Evolutionary conservation across 2,329 filamentous ascomycete genomes (phyloP).

Genomic region (Massarina eburnea): DNA sequence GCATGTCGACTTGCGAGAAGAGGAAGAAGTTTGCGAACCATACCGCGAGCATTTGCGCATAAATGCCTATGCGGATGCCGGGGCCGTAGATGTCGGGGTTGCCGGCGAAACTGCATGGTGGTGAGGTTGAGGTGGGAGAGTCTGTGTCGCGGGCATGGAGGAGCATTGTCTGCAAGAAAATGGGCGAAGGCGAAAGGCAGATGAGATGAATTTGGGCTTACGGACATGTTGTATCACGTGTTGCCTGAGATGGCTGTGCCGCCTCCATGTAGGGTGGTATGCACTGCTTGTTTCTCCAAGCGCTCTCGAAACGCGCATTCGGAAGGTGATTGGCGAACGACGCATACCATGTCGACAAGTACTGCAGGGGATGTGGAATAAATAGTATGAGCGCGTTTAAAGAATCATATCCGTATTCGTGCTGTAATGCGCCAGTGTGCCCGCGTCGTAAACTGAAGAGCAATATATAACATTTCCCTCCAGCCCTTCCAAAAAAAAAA

Average conservation of each 20-base stretch:
- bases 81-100: constrained; percentile 43
- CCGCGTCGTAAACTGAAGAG: background rate
- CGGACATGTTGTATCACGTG: no score
- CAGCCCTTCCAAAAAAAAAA: background rate
- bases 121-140: background rate
- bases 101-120: constrained; percentile 48
- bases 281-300: background rate
- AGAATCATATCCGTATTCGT: no score
- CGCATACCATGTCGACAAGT: background rate
- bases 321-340: background rate
- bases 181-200: background rate
- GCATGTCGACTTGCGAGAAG: constrained; percentile 15
- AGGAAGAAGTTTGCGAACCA: constrained; percentile 32
- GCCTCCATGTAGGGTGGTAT: background rate
- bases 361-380: no score
- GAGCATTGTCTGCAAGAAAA: background rate
- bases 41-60: constrained; percentile 28
- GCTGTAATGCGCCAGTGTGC: background rate
- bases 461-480: background rate
- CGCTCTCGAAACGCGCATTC: background rate
- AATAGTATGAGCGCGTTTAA: no score
- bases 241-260: background rate
- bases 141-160: background rate
- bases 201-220: no score
- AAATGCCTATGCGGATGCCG: constrained; percentile 34